Percentiles rank a stretch among this genome's conserved stretches.
Conservation (phyloP, 768 basidiomycete species). For the Phallus indusiatus region DNA sequence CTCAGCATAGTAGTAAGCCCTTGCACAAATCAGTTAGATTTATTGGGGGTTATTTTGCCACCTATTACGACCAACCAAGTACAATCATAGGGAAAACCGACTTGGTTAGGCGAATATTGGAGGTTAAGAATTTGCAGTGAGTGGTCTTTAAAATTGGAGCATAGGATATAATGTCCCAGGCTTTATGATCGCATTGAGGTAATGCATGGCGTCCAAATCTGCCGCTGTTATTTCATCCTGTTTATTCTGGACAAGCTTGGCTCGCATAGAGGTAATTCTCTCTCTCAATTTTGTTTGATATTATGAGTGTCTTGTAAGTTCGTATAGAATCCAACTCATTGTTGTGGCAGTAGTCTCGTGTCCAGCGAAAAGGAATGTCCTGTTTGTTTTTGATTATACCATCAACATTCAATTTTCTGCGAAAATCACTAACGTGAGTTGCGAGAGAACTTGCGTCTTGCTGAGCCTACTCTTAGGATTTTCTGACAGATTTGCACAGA, state of each 20-base stretch:
- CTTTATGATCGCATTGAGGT: slow-evolving; percentile 40
- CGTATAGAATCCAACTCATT: slow-evolving; percentile 1
- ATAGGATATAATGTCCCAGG: no score
- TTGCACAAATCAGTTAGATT: no score
- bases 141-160: no score
- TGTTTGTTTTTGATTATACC: neutral
- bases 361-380: neutral
- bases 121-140: no score
- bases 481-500: slow-evolving; percentile 4
- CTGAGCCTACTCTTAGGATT: neutral
- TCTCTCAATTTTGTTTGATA: neutral
- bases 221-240: slow-evolving; percentile 33
- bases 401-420: neutral
- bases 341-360: neutral
- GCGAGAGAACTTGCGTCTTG: neutral
- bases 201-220: slow-evolving; percentile 44
- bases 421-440: neutral
- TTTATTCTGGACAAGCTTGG: slow-evolving; percentile 15
- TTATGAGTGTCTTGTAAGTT: neutral
- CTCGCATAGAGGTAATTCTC: neutral
- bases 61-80: no score
- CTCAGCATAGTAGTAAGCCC: no score
- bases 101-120: no score
- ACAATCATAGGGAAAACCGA: no score
- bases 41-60: no score